Evolutionary conservation across 129 eudicot genomes (phyloP).

Genomic region (Tanacetum coccineum): DNA sequence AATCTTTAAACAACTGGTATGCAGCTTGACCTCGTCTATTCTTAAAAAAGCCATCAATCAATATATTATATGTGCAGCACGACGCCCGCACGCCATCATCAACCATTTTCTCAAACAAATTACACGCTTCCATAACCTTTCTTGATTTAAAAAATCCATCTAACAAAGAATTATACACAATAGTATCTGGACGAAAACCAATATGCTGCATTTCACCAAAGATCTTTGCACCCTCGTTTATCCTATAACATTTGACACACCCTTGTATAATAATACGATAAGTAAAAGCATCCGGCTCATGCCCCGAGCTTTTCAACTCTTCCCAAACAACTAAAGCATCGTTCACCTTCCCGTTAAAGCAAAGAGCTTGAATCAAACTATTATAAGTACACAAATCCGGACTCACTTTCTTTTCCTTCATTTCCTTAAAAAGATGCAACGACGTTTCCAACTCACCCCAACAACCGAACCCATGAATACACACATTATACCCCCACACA

Average conservation of each 20-base stretch:
- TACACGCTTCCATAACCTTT: conserved; percentile 74
- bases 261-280: conserved; percentile 87
- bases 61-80: conserved; percentile 71
- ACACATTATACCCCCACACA: conserved; percentile 75
- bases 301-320: conserved; percentile 84
- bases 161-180: conserved; percentile 72
- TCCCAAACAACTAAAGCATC: conserved; percentile 83
- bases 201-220: conserved; percentile 79
- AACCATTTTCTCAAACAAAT: conserved; percentile 80
- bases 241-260: conserved; percentile 66
- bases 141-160: conserved; percentile 79
- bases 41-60: conserved; percentile 74
- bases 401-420: conserved; percentile 49
- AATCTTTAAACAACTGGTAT: conserved; percentile 58
- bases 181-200: conserved; percentile 62
- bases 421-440: conserved; percentile 74
- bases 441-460: conserved; percentile 80
- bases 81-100: conserved; percentile 72
- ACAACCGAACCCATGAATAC: conserved; percentile 80
- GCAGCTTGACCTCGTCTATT: conserved; percentile 78
- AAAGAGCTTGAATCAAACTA: conserved; percentile 74
- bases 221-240: conserved; percentile 59
- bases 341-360: conserved; percentile 67
- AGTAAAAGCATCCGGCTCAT: conserved; percentile 73
- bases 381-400: conserved; percentile 91